A percentile compares a stretch with the other conserved stretches of the same genome.
Conservation (phyloP, 2,329 filamentous ascomycete species). For the Cercospora zeae-maydis region DNA sequence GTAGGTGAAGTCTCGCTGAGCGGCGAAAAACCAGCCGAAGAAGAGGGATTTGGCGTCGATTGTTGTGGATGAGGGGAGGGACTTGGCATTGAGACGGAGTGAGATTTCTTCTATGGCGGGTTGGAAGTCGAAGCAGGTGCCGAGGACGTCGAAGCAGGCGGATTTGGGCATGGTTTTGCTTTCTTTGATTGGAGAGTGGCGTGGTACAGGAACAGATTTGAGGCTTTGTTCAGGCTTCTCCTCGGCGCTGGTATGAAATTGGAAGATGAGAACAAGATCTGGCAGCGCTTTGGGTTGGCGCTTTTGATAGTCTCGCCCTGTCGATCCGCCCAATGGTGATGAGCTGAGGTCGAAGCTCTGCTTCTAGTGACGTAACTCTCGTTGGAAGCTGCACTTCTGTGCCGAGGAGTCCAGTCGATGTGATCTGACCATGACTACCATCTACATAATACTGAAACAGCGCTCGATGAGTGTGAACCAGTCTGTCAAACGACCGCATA, state of each 20-base stretch:
- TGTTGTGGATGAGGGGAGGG: conserved; percentile 15
- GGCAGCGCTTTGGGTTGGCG: not conserved
- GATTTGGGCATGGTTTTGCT: conserved; percentile 24
- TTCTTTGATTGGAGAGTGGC: not conserved
- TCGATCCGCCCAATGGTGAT: not conserved
- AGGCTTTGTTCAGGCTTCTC: not conserved
- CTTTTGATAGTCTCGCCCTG: not conserved
- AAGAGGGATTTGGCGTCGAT: conserved; percentile 27
- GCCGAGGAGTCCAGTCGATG: not conserved
- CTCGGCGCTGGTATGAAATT: not conserved
- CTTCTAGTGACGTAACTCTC: conserved; percentile 6
- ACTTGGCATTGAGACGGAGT: conserved; percentile 22
- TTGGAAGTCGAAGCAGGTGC: conserved; percentile 34
- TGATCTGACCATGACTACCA: not conserved
- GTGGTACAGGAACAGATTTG: not conserved
- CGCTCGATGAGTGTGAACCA: not conserved
- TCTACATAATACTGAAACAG: not conserved
- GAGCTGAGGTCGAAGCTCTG: conserved; percentile 5
- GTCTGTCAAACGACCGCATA: not conserved
- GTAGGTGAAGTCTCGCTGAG: conserved; percentile 35
- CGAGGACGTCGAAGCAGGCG: conserved; percentile 33
- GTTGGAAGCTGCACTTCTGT: too few relatives aligned
- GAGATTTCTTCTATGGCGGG: conserved; percentile 26
- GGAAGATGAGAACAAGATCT: not conserved
- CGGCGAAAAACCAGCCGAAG: conserved; percentile 34